Percentiles rank a stretch among this genome's conserved stretches.
Conservation (phyloP, 495 filamentous ascomycete species). For the Lasiosphaeria ovina region DNA sequence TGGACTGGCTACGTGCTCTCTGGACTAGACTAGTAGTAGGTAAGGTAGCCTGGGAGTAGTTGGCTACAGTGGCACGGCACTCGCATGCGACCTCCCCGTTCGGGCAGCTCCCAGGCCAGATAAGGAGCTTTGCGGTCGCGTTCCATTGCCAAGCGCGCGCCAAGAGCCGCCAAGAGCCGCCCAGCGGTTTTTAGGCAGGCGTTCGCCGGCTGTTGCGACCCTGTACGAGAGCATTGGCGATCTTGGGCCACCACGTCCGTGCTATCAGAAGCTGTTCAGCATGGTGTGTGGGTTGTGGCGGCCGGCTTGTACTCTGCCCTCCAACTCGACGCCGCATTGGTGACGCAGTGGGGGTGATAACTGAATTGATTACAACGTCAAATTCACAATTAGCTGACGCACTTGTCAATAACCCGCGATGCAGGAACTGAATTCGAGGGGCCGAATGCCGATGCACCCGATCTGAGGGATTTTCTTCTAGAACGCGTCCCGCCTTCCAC, state of each 20-base stretch:
- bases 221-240: no score
- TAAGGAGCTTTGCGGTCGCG: background rate
- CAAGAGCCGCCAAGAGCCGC: slow-evolving; percentile 1
- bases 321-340: no score
- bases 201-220: background rate
- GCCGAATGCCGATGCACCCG: background rate
- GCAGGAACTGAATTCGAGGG: background rate
- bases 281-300: no score
- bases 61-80: slow-evolving; percentile 9
- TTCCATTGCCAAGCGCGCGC: background rate
- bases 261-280: no score
- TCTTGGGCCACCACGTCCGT: no score
- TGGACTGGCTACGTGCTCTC: background rate
- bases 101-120: slow-evolving; percentile 21
- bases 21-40: background rate
- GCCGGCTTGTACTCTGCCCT: no score
- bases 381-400: background rate
- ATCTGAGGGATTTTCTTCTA: slow-evolving; percentile 4
- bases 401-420: background rate
- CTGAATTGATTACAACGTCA: background rate
- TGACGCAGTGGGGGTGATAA: no score
- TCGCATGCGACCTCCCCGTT: slow-evolving; percentile 27
- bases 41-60: background rate
- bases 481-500: background rate
- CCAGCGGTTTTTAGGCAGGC: slow-evolving; percentile 3